Evolutionary conservation across 257 asterid genomes (phyloP).

Genomic region (Handroanthus guayacan): DNA sequence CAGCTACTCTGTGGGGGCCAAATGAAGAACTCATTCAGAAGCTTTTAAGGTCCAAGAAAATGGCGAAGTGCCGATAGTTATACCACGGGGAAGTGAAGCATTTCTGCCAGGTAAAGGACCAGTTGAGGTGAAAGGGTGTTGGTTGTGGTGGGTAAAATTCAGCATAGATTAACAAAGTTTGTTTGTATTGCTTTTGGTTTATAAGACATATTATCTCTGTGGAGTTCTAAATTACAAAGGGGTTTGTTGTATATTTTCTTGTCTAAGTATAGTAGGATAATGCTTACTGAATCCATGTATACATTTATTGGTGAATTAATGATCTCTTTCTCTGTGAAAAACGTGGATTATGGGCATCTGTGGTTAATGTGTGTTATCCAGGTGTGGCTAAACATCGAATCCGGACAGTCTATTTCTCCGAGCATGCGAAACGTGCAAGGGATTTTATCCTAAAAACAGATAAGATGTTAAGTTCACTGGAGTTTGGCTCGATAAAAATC

Average conservation of each 20-base stretch:
- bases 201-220: background rate
- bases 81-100: conserved; percentile 7
- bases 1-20: background rate
- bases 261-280: background rate
- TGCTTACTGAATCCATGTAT: background rate
- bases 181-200: conserved; percentile 3
- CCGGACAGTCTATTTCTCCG: too few relatives aligned
- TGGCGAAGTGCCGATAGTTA: background rate
- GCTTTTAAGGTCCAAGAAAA: conserved; percentile 1
- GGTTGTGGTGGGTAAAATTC: background rate
- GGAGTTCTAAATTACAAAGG: background rate
- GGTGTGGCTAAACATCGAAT: too few relatives aligned
- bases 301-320: background rate
- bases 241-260: conserved; percentile 10
- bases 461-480: too few relatives aligned
- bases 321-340: background rate
- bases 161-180: conserved; percentile 22
- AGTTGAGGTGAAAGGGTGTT: background rate
- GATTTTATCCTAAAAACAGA: too few relatives aligned
- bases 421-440: too few relatives aligned
- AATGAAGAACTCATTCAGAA: background rate
- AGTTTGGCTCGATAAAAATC: too few relatives aligned
- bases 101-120: background rate
- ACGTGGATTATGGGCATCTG: too few relatives aligned
- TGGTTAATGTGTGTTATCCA: too few relatives aligned